phyloP scores from a whole-genome alignment of 2,329 filamentous ascomycete species.

The Colletotrichum simmondsii region DNA sequence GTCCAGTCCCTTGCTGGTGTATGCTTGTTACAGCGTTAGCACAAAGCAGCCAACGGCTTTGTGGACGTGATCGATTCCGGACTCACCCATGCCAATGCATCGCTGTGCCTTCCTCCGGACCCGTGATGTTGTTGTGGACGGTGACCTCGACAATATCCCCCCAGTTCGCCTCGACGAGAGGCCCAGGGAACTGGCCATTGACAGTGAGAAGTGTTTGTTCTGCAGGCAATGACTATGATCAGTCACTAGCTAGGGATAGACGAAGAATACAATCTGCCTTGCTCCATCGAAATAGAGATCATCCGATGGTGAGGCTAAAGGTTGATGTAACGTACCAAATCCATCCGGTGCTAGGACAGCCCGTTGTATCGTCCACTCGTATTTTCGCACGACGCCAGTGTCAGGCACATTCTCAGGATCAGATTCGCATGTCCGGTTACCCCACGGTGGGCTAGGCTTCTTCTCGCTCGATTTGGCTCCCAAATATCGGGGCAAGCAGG shows the following conservation, averaged over 20 bases:
- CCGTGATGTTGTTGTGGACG: constrained; percentile 31
- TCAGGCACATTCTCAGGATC: constrained; percentile 25
- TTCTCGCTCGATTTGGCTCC: not conserved
- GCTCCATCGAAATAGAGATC: not conserved
- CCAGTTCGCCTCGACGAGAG: constrained; percentile 30
- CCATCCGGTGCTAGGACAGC: constrained; percentile 23
- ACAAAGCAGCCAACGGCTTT: too few species aligned
- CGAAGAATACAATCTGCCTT: too few species aligned
- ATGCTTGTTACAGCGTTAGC: constrained; percentile 4
- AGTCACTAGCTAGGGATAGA: not conserved
- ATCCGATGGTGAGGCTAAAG: not conserved
- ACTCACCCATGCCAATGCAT: constrained; percentile 33
- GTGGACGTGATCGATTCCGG: not conserved
- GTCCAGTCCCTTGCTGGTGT: constrained; percentile 22
- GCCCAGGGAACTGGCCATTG: constrained; percentile 25
- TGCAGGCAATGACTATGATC: not conserved
- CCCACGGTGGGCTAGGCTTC: constrained; percentile 13
- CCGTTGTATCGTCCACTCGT: constrained; percentile 28
- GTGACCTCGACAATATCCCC: constrained; percentile 23
- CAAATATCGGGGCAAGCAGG: constrained; percentile 10
- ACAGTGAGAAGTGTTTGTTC: constrained; percentile 21
- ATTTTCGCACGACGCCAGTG: constrained; percentile 25
- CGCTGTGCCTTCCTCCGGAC: constrained; percentile 29
- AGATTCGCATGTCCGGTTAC: constrained; percentile 13
- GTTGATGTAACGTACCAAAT: constrained; percentile 9